These are phyloP conservation scores for Fusarium sp. DNA, from an alignment of 2,329 filamentous ascomycete species.

Conservation along the genomic window DNA sequence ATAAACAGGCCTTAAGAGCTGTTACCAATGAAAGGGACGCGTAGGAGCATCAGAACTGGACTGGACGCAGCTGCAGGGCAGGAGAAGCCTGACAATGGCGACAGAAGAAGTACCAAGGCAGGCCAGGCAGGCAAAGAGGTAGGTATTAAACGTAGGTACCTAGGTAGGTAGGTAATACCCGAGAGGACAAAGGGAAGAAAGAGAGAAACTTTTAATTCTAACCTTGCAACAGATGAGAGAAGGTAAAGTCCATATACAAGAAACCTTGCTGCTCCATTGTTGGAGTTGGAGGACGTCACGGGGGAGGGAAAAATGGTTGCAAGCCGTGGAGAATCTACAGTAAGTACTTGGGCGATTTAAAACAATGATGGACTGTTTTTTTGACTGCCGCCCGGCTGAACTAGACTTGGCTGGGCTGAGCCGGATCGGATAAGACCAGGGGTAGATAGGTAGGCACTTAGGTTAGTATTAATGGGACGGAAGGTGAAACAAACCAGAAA, in stretches of 20 bases:
- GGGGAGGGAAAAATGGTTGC: slow-evolving; percentile 26
- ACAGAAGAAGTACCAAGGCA: not conserved
- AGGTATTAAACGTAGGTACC: not conserved
- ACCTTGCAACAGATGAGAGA: slow-evolving; percentile 44
- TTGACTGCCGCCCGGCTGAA: not conserved
- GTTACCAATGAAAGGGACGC: slow-evolving; percentile 17
- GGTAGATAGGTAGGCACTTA: not conserved
- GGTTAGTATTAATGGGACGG: not conserved
- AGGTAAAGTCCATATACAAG: slow-evolving; percentile 40
- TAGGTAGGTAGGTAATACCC: not conserved
- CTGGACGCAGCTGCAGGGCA: slow-evolving; percentile 11
- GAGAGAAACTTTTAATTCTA: slow-evolving; percentile 30
- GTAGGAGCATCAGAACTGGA: slow-evolving; percentile 1
- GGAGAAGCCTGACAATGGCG: not conserved
- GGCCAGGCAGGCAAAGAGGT: not conserved
- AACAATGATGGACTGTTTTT: not conserved
- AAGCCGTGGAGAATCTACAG: slow-evolving; percentile 28
- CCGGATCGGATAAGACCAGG: not conserved
- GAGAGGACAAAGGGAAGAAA: not conserved
- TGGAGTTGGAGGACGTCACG: slow-evolving; percentile 31
- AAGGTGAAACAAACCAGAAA: slow-evolving; percentile 18
- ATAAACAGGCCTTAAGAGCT: slow-evolving; percentile 42
- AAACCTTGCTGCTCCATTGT: slow-evolving; percentile 44
- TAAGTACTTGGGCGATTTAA: slow-evolving; percentile 5
- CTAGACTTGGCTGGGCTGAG: not conserved